Percentiles rank a stretch among this genome's conserved stretches.
Conservation (phyloP, 768 basidiomycete species). For the Auricularia auricula-judae region DNA sequence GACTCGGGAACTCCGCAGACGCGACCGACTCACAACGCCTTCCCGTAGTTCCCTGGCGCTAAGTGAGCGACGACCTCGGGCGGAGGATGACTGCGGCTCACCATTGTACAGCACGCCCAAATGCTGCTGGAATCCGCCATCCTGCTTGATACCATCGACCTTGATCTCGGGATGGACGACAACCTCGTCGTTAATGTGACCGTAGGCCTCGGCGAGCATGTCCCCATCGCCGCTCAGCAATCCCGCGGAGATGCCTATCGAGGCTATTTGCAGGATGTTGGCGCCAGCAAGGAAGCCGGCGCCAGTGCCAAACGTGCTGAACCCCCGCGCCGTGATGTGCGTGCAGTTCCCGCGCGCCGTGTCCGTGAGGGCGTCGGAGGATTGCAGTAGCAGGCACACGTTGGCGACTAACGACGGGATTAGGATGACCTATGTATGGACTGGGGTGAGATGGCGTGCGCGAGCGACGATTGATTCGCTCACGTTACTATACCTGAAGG, state of each 20-base stretch:
- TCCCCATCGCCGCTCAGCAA: conserved; percentile 21
- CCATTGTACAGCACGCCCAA: conserved; percentile 54
- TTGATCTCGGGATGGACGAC: conserved; percentile 33
- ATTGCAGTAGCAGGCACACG: conserved; percentile 43
- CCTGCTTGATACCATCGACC: conserved; percentile 48
- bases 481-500: conserved; percentile 1
- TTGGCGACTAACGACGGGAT: conserved; percentile 46
- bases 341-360: conserved; percentile 37
- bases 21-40: conserved; percentile 28
- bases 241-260: conserved; percentile 44
- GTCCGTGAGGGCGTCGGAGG: conserved; percentile 31
- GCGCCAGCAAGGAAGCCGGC: conserved; percentile 48
- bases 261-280: conserved; percentile 54
- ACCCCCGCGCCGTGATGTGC: conserved; percentile 40
- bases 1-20: neutral
- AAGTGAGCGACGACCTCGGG: neutral
- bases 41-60: conserved; percentile 46
- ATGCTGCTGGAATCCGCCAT: conserved; percentile 40
- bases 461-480: too few species aligned
- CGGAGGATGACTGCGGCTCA: neutral
- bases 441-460: neutral
- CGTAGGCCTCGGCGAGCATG: conserved; percentile 38
- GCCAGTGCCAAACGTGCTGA: conserved; percentile 35
- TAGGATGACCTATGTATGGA: conserved; percentile 39
- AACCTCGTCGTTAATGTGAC: conserved; percentile 41